A percentile compares a stretch with the other conserved stretches of the same genome.
Conservation (phyloP, 306 rosid species). For the Trichosanthes truncata region DNA sequence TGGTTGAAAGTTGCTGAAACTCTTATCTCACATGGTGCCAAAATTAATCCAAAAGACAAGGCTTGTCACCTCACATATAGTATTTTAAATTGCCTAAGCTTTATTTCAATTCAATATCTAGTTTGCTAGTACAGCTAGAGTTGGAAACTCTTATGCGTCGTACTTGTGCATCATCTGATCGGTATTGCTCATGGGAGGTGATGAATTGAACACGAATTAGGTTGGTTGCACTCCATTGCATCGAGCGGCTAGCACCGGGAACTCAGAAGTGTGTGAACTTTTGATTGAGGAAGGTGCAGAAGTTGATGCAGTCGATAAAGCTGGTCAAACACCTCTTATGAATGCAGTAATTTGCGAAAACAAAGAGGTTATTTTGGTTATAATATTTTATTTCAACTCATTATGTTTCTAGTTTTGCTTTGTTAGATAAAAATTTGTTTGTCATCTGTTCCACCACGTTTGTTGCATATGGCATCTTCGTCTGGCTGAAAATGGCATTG, state of each 20-base stretch:
- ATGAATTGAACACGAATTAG: conserved; percentile 22
- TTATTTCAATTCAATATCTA: background rate
- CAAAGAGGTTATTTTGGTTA: conserved; percentile 48
- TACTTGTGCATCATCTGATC: background rate
- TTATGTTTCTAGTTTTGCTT: background rate
- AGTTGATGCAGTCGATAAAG: conserved; percentile 60
- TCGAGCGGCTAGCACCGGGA: conserved; percentile 87
- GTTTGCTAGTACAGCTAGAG: background rate
- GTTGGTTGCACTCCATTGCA: conserved; percentile 94
- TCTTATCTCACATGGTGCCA: conserved; percentile 66
- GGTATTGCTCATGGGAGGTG: background rate
- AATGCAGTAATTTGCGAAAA: conserved; percentile 67
- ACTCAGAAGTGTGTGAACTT: conserved; percentile 69
- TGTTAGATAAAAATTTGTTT: background rate
- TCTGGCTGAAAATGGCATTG: background rate
- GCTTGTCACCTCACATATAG: conserved; percentile 25
- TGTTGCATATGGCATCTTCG: background rate
- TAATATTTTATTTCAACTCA: background rate
- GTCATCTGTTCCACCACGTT: background rate
- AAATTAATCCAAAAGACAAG: conserved; percentile 69
- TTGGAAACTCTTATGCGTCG: background rate
- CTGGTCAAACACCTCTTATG: conserved; percentile 86
- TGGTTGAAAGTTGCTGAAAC: conserved; percentile 64
- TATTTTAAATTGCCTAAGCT: conserved; percentile 4
- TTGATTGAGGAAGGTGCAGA: conserved; percentile 97